Percentiles rank a stretch among this genome's conserved stretches.
These are phyloP conservation scores for Phytophthora constricta DNA, from an alignment of 352 stramenopile species.

Conservation along the genomic window DNA sequence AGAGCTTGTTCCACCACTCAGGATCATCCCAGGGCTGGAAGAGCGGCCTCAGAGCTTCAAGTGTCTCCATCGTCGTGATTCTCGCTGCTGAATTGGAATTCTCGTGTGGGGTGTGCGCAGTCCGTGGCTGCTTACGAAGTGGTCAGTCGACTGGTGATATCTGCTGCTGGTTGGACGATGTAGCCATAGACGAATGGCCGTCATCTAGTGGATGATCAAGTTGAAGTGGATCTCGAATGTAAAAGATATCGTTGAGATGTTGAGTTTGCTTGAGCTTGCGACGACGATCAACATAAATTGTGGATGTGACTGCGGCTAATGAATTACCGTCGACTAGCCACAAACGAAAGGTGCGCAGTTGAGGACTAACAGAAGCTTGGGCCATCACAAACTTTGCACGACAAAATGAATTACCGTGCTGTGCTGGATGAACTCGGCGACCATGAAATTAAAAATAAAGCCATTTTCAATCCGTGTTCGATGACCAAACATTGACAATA, in stretches of 20 bases:
- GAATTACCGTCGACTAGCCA: too few relatives aligned
- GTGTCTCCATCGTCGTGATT: neutral
- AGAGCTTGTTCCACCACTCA: conserved; percentile 4
- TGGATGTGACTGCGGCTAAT: too few relatives aligned
- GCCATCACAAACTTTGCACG: too few relatives aligned
- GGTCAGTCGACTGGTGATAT: neutral
- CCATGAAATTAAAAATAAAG: too few relatives aligned
- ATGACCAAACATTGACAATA: too few relatives aligned
- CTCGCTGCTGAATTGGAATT: neutral
- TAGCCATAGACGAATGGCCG: neutral
- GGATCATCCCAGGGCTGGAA: conserved; percentile 20
- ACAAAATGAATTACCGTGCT: too few relatives aligned
- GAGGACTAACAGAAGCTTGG: too few relatives aligned
- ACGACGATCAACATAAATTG: neutral
- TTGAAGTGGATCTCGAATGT: neutral
- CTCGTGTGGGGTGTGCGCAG: too few relatives aligned
- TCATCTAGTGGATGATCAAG: neutral
- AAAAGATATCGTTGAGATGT: neutral
- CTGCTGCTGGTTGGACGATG: neutral
- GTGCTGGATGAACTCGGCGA: too few relatives aligned
- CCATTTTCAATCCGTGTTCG: too few relatives aligned
- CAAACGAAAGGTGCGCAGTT: too few relatives aligned
- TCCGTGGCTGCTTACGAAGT: neutral
- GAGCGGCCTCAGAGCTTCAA: neutral
- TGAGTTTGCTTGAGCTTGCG: neutral